Base-by-base conservation (phyloP, 257 asterid genomes). In the Plantago ovata region DNA sequence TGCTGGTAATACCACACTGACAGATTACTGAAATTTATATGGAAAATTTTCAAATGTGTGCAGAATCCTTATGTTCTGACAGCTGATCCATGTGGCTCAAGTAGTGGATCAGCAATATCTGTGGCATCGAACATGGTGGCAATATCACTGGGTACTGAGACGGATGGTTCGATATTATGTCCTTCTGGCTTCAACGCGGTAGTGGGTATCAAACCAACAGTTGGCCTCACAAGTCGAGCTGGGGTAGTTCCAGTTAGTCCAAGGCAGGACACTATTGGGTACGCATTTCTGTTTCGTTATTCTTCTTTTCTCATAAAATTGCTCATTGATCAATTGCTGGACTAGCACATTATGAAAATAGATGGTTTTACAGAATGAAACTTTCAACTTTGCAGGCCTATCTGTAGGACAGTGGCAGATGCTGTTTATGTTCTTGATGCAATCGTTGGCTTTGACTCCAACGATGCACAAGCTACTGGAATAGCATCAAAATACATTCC, bases 141-240 rank as follows among this genome's bases (percentile, higher is more conserved):
- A 49, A 86, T 78, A 12, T 80, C 95, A 6, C 38, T 85, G 32
- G 95, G 95, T 14, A 80, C 89, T 0, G 95, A 28, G 36, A 28
- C 36, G 1, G 36, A 8, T 8, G 7, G 36, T 28, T 28, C 36
- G 7, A 28, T 28, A 28, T 8, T 8, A 3, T 28, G 6, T 28
- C 7, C 36, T 28, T 3, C 7, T 28, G 7, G 36, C 36, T 28
- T 28, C 6, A 28, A 28, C 36, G 7, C 36, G 7, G 36, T 28
- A 8, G 36, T 28, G 4, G 7, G 36, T 8, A 28, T 28, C 36
- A 28, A 28, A 70, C 95, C 95, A 46, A 85, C 91, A 1, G 88
- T 80, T 32, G 95, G 91, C 12, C 81, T 85, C 54, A 82, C 84
- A 8, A 82, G 83, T 54, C 84, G 86, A 52, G 82, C 88, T n/a